Conservation (phyloP, 2,329 filamentous ascomycete genomes). For the Fusarium irregulare region DNA sequence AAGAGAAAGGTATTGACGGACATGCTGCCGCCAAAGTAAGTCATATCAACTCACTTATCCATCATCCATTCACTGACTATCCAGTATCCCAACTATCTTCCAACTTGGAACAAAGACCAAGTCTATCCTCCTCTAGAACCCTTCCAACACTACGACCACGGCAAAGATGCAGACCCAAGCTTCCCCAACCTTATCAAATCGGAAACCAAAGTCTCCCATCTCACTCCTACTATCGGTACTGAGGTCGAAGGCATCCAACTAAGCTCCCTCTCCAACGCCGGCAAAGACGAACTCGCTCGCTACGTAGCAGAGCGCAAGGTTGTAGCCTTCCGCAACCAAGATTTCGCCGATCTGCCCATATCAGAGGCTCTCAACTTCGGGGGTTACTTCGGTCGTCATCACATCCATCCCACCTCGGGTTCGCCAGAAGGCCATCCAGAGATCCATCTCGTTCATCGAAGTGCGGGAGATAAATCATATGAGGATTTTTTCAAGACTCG, state of each 20-base stretch:
- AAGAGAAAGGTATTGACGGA: slow-evolving; percentile 38
- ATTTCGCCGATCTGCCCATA: slow-evolving; percentile 77
- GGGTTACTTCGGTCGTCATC: slow-evolving; percentile 81
- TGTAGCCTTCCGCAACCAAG: slow-evolving; percentile 80
- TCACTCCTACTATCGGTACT: slow-evolving; percentile 80
- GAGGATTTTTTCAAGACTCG: slow-evolving; percentile 72
- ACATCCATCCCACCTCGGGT: slow-evolving; percentile 84
- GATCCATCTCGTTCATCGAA: slow-evolving; percentile 82
- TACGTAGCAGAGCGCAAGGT: slow-evolving; percentile 82
- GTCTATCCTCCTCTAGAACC: slow-evolving; percentile 73
- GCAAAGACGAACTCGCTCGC: slow-evolving; percentile 81
- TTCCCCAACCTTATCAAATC: slow-evolving; percentile 75
- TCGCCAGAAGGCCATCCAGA: slow-evolving; percentile 79
- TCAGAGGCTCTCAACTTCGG: slow-evolving; percentile 75
- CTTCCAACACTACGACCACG: slow-evolving; percentile 80
- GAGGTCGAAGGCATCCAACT: slow-evolving; percentile 79
- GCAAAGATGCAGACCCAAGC: slow-evolving; percentile 76
- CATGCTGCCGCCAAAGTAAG: slow-evolving; percentile 41
- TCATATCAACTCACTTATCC: rapidly evolving
- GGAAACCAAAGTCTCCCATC: slow-evolving; percentile 64
- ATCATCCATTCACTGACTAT: background rate
- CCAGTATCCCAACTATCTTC: slow-evolving; percentile 79
- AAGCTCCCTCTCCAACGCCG: slow-evolving; percentile 72
- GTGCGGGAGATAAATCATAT: slow-evolving; percentile 61
- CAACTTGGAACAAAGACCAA: slow-evolving; percentile 74